Conservation (phyloP, 2,329 filamentous ascomycete genomes). For the Monosporascus sp. region DNA sequence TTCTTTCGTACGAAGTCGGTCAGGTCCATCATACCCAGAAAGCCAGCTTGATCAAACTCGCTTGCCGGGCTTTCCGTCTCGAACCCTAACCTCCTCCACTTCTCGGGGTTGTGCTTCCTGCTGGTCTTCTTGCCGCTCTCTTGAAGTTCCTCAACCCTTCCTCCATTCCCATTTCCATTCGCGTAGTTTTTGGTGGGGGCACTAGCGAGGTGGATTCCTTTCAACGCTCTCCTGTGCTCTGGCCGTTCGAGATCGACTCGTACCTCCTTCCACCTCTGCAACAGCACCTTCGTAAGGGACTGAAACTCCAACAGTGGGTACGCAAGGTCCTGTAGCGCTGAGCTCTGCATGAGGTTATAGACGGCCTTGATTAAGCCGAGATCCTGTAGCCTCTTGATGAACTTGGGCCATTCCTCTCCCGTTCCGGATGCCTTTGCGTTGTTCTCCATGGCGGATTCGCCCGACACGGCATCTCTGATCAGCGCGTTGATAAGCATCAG, state of each 20-base stretch:
- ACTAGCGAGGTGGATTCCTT: constrained; percentile 78
- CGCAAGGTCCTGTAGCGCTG: constrained; percentile 82
- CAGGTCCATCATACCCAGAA: constrained; percentile 94
- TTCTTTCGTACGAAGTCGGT: constrained; percentile 90
- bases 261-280: constrained; percentile 84
- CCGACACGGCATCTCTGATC: constrained; percentile 83
- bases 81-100: constrained; percentile 90
- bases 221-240: constrained; percentile 82
- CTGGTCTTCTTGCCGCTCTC: constrained; percentile 52
- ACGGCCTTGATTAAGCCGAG: constrained; percentile 88
- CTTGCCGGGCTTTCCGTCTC: constrained; percentile 79
- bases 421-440: constrained; percentile 28
- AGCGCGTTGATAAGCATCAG: constrained; percentile 93
- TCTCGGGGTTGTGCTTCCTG: constrained; percentile 75
- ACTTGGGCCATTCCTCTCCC: constrained; percentile 82
- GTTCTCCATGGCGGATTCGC: constrained; percentile 48
- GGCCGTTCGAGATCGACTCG: constrained; percentile 77
- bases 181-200: constrained; percentile 45
- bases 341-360: constrained; percentile 90
- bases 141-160: constrained; percentile 31
- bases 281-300: constrained; percentile 77
- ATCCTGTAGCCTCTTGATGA: constrained; percentile 90
- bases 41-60: constrained; percentile 83
- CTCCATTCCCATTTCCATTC: constrained; percentile 19
- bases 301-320: constrained; percentile 92